Conservation (phyloP, 2,329 filamentous ascomycete genomes). For the Microdochium nivale region DNA sequence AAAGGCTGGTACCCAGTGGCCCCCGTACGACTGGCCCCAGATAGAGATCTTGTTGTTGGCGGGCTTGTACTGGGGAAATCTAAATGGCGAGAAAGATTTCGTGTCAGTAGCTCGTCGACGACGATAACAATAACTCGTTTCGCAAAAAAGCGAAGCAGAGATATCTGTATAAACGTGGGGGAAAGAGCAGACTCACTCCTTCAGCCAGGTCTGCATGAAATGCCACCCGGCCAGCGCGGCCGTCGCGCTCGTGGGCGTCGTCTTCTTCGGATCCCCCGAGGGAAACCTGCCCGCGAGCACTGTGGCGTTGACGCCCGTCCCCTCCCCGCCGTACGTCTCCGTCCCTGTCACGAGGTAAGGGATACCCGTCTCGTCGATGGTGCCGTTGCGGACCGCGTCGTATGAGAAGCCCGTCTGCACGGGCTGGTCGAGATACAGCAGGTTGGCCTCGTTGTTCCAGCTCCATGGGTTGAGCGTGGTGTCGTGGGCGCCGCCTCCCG, state of each 20-base stretch:
- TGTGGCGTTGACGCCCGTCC: neutral
- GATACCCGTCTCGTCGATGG: constrained; percentile 16
- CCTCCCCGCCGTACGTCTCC: neutral
- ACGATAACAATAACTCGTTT: too few species aligned
- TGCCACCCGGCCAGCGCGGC: constrained; percentile 53
- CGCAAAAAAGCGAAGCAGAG: too few species aligned
- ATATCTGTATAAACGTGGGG: too few species aligned
- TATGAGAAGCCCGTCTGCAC: constrained; percentile 50
- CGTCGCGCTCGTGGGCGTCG: constrained; percentile 42
- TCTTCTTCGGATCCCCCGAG: constrained; percentile 29
- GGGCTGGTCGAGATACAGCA: constrained; percentile 55
- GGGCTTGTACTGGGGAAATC: too few species aligned
- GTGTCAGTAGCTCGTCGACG: too few species aligned
- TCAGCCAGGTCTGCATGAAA: constrained; percentile 54
- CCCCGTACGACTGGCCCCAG: constrained; percentile 47
- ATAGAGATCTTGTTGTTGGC: constrained; percentile 41
- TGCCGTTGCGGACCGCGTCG: constrained; percentile 18
- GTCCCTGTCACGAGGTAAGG: neutral
- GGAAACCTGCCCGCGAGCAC: neutral
- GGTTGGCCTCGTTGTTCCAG: constrained; percentile 50
- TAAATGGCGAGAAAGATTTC: too few species aligned
- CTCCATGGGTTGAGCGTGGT: constrained; percentile 44
- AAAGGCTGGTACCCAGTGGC: constrained; percentile 49
- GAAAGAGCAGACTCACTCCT: constrained; percentile 47
- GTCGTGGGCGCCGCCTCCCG: constrained; percentile 30